Base-by-base conservation (phyloP, 495 filamentous ascomycete genomes). In the Trichocladium antarcticum region DNA sequence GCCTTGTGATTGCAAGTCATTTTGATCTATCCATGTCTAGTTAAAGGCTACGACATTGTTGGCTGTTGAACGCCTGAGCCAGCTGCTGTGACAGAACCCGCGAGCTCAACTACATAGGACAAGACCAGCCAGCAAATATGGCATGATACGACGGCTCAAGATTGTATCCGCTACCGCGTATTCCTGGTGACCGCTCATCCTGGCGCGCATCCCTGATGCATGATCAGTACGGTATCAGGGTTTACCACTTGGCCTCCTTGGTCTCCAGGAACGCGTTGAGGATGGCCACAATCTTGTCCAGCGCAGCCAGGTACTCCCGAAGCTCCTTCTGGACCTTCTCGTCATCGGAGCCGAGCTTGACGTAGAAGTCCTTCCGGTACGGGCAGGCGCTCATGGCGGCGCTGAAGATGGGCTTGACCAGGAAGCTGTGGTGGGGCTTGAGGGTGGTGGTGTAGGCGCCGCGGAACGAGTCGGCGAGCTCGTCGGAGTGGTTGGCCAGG, bases 341-440 rank as follows among this genome's bases (percentile, higher is more conserved):
- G 55, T 76, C 57, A 57, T 89, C 78, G 6, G 69, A 68, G 12
- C 85, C 90, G 20, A 97, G 69, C 76, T 95, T 96, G 41, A 57
- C 61, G 61, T 95, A 95, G 62, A 97, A 97, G 59, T 85, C 83
- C 53, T 84, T 85, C 36, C 89, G 80, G 74, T 94, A 94, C 2
- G 93, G 92, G 56, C 84, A 89, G 8, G 87, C 89, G 51, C 76
- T 75, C 87, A 97, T 95, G 54, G 93, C 92, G 47, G 87, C 81
- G 55, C 75, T 82, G 75, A 96, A 96, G 56, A 95, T 74, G 47
- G 85, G 85, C 72, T 89, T 94, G 40, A 95, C 71, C 27, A 96
- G 40, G 66, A 92, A 83, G 56, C 72, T 77, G 75, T 98, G 92
- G 72, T 95, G 83, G 22, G 80, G 84, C 71, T 90, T 94, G 57